These are phyloP conservation scores for Russula sp. DNA, from an alignment of 768 basidiomycete genomes.

Conservation along the genomic window DNA sequence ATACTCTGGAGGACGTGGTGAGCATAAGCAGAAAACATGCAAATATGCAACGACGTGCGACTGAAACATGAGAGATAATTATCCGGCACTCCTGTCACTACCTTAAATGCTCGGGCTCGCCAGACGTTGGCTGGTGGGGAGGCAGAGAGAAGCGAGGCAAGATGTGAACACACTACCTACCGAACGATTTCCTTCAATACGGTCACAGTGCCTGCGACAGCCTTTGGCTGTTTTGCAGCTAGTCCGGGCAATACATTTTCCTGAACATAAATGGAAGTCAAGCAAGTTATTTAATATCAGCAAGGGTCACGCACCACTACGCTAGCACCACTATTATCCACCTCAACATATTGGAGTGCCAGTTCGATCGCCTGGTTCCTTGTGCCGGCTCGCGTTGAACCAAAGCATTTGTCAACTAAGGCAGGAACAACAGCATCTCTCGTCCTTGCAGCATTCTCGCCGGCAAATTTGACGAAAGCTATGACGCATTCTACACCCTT, in stretches of 20 bases:
- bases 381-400: slow-evolving; percentile 84
- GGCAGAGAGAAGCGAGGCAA: background rate
- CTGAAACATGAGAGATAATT: background rate
- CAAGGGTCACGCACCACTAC: slow-evolving; percentile 68
- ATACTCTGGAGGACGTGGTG: slow-evolving; percentile 42
- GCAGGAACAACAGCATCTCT: slow-evolving; percentile 79
- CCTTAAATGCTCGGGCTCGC: background rate
- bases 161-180: slow-evolving; percentile 37
- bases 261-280: slow-evolving; percentile 14
- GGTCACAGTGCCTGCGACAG: slow-evolving; percentile 70
- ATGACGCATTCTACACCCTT: slow-evolving; percentile 90
- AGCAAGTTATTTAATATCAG: slow-evolving; percentile 3
- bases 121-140: no score
- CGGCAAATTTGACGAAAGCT: slow-evolving; percentile 83
- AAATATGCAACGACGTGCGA: background rate
- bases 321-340: slow-evolving; percentile 81
- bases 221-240: slow-evolving; percentile 89
- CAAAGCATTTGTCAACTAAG: slow-evolving; percentile 92
- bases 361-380: slow-evolving; percentile 84
- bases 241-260: slow-evolving; percentile 77
- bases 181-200: slow-evolving; percentile 79
- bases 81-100: background rate
- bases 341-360: slow-evolving; percentile 83
- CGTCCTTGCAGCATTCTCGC: slow-evolving; percentile 78
- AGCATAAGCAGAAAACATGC: background rate